Base-by-base conservation (phyloP, 2,329 filamentous ascomycete species). In the Exophiala alcalophila region DNA sequence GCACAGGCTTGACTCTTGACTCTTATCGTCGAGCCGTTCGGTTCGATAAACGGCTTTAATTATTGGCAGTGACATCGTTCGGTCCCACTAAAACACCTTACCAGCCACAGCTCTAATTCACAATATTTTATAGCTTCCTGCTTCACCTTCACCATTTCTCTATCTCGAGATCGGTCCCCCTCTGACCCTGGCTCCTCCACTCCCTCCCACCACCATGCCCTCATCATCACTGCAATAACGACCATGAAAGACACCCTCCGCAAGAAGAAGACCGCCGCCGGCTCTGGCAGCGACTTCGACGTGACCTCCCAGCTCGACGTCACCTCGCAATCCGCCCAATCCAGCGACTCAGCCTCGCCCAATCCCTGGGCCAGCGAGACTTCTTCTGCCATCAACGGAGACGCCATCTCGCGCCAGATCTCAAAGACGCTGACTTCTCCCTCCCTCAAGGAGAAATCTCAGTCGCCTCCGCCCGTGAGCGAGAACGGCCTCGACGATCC, bases 281-380 rank as follows among this genome's bases (percentile, higher is more conserved):
- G 38, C 14, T 42, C 44, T 8, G 33, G 26, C 20, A 37, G 35
- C 21, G 49, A 52, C 16, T 28, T 52, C 18, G 45, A 48, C 11
- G 26, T 27, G 8, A 29, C 38, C 21, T 44, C 43, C 19, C 41
- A 40, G 38, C 29, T 40, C 16, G 36, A 48, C 14, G 26, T 39
- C 15, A 44, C 38, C 6, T 44, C 43, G n/a, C 41, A 43, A 19
- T 46, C 45, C n/a, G 40, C 43, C 14, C 41, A 43, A 19, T 46
- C 45, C n/a, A 46, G 40, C 19, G 49, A 52, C 18, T 45, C 49
- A 9, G 38, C 32, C n/a, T 49, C 49, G 26, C 27, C 42, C 4
- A 52, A 52, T 46, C 49, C 49, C 21, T 49, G 49, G 49, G 41
- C 45, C n/a, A 49, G 41, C 23, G 49, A 52, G 26, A 23, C 33